phyloP scores from a whole-genome alignment of 257 asterid species.

The Scutellaria barbata region DNA sequence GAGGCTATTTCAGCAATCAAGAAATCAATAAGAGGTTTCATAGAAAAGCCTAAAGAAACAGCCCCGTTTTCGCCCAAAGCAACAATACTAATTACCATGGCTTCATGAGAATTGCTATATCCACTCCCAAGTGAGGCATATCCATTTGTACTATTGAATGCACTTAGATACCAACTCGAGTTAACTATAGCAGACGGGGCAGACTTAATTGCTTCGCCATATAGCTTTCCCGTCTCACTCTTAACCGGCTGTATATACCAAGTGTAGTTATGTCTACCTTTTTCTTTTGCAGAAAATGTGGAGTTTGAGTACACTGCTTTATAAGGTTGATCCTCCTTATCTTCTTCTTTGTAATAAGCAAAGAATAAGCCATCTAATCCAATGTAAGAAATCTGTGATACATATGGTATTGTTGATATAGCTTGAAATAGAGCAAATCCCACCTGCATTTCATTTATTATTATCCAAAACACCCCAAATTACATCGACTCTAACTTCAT shows the following conservation, averaged over 20 bases:
- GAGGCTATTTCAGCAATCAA: constrained; percentile 28
- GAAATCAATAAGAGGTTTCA: constrained; percentile 41
- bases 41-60: constrained; percentile 52
- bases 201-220: constrained; percentile 42
- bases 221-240: constrained; percentile 43
- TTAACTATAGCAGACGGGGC: constrained; percentile 31
- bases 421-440: constrained; percentile 50
- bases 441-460: constrained; percentile 38
- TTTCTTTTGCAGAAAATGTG: constrained; percentile 24
- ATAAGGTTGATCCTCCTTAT: constrained; percentile 37
- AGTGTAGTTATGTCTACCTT: constrained; percentile 22
- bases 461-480: background rate
- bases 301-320: constrained; percentile 57
- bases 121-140: constrained; percentile 49
- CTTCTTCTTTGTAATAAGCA: constrained; percentile 43
- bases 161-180: constrained; percentile 48
- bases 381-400: constrained; percentile 56
- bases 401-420: constrained; percentile 49
- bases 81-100: constrained; percentile 39
- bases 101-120: constrained; percentile 42
- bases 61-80: constrained; percentile 40
- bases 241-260: constrained; percentile 54
- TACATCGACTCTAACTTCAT: too few species aligned
- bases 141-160: constrained; percentile 44
- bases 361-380: constrained; percentile 56